Evolutionary conservation across 306 rosid genomes (phyloP).

Genomic region (Cicer cuneatum): DNA sequence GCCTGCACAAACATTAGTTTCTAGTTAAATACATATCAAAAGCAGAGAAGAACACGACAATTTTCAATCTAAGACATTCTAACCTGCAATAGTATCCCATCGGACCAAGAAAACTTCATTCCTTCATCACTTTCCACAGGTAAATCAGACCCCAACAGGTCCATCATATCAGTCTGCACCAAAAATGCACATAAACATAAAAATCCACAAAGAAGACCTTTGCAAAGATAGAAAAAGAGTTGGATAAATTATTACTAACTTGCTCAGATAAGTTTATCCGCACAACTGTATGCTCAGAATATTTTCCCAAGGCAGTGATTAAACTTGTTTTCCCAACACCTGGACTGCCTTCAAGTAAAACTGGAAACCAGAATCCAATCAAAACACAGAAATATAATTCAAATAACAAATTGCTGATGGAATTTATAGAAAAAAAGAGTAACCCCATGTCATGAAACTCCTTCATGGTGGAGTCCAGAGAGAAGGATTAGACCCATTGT

Average conservation of each 20-base stretch:
- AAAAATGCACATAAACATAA: slow-evolving; percentile 17
- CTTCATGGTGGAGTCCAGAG: not conserved
- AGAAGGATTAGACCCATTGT: slow-evolving; percentile 5
- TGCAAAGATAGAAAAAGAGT: slow-evolving; percentile 8
- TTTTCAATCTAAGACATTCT: slow-evolving; percentile 33
- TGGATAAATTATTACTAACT: slow-evolving; percentile 51
- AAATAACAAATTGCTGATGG: not conserved
- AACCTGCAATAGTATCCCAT: slow-evolving; percentile 95
- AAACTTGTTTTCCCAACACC: slow-evolving; percentile 99
- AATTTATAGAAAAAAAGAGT: not conserved
- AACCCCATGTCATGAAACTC: not conserved
- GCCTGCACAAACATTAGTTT: slow-evolving; percentile 63
- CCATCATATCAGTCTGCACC: slow-evolving; percentile 97
- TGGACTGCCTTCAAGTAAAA: slow-evolving; percentile 96
- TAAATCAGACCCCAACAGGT: slow-evolving; percentile 89
- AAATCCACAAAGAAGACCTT: not conserved
- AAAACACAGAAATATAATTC: slow-evolving; percentile 27
- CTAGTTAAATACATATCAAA: slow-evolving; percentile 40
- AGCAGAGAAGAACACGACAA: slow-evolving; percentile 19
- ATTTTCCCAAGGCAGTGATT: slow-evolving; percentile 78
- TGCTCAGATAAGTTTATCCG: slow-evolving; percentile 95
- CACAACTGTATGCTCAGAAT: slow-evolving; percentile 83
- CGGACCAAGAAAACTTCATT: slow-evolving; percentile 92
- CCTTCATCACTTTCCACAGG: slow-evolving; percentile 91
- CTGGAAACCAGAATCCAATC: slow-evolving; percentile 52